phyloP scores from a whole-genome alignment of 2,329 filamentous ascomycete genomes.

The Alternaria triticina region DNA sequence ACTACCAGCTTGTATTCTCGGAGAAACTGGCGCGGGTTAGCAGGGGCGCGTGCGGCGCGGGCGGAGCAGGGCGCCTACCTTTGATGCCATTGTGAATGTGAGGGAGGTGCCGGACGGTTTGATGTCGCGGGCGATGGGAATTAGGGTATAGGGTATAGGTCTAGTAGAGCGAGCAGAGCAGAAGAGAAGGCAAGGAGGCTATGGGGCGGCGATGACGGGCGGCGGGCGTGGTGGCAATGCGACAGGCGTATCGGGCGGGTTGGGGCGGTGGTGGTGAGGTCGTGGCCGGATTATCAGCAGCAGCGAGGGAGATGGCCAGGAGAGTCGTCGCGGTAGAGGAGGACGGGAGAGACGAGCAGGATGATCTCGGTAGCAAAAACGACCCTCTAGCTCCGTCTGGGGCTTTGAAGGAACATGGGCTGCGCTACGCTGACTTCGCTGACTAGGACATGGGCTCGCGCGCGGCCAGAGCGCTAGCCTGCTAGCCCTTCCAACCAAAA shows the following conservation, averaged over 20 bases:
- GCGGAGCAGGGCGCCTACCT: constrained; percentile 32
- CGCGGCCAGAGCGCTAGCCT: constrained; percentile 26
- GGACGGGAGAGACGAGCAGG: constrained; percentile 19
- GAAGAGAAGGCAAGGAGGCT: constrained; percentile 5
- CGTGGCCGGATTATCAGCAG: constrained; percentile 6
- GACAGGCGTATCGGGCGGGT: constrained; percentile 15
- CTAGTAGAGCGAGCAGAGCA: neutral
- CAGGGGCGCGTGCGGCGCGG: constrained; percentile 8
- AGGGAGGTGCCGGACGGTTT: constrained; percentile 16
- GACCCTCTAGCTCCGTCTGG: constrained; percentile 25
- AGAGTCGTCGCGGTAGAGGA: constrained; percentile 13
- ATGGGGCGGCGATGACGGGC: constrained; percentile 12
- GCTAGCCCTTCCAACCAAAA: constrained; percentile 25
- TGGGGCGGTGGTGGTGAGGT: neutral
- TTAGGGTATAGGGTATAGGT: constrained; percentile 3
- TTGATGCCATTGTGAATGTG: constrained; percentile 46
- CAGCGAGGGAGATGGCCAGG: constrained; percentile 9
- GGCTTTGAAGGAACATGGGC: constrained; percentile 11
- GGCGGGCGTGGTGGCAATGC: constrained; percentile 14
- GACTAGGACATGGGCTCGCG: constrained; percentile 18
- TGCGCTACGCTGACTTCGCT: neutral
- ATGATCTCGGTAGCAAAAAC: constrained; percentile 34
- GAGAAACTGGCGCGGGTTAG: constrained; percentile 54
- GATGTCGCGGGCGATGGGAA: constrained; percentile 1
- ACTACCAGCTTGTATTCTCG: constrained; percentile 73